Evolutionary conservation across 2,329 filamentous ascomycete species (phyloP).

Genomic region (Blastomyces percursus): DNA sequence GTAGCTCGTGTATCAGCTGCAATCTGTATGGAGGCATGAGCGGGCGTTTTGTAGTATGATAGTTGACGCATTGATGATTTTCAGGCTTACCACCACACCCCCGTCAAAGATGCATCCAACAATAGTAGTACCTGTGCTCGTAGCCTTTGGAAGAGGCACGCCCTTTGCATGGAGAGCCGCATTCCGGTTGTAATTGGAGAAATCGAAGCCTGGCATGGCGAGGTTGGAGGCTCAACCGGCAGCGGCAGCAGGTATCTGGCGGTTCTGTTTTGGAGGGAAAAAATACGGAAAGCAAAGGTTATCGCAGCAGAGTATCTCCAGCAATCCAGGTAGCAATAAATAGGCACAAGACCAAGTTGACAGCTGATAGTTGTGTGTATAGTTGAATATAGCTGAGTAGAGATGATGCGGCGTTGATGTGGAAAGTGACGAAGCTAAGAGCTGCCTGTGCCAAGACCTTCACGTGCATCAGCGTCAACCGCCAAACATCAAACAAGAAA

Average conservation of each 20-base stretch:
- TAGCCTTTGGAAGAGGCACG: constrained; percentile 91
- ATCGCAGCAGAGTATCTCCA: background rate
- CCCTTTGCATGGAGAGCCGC: constrained; percentile 86
- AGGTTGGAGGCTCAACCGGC: constrained; percentile 9
- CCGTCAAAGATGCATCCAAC: constrained; percentile 95
- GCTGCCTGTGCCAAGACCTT: constrained; percentile 21
- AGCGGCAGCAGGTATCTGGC: constrained; percentile 16
- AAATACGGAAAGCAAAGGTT: constrained; percentile 11
- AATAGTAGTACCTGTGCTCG: constrained; percentile 97
- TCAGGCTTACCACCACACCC: constrained; percentile 69
- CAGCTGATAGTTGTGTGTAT: background rate
- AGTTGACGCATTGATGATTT: background rate
- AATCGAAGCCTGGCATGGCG: constrained; percentile 94
- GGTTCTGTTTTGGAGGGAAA: constrained; percentile 16
- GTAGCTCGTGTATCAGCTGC: constrained; percentile 97
- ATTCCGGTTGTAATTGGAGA: constrained; percentile 99
- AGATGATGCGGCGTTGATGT: background rate
- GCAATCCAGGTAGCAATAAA: background rate
- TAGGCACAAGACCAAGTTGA: background rate
- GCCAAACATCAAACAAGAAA: background rate
- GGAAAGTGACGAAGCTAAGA: constrained; percentile 35
- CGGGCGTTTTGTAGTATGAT: constrained; percentile 14
- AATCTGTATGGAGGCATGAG: constrained; percentile 48
- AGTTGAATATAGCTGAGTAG: background rate
- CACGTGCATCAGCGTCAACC: constrained; percentile 7